These are phyloP conservation scores for Setomelanomma holmii DNA, from an alignment of 2,329 filamentous ascomycete genomes.

Conservation along the genomic window DNA sequence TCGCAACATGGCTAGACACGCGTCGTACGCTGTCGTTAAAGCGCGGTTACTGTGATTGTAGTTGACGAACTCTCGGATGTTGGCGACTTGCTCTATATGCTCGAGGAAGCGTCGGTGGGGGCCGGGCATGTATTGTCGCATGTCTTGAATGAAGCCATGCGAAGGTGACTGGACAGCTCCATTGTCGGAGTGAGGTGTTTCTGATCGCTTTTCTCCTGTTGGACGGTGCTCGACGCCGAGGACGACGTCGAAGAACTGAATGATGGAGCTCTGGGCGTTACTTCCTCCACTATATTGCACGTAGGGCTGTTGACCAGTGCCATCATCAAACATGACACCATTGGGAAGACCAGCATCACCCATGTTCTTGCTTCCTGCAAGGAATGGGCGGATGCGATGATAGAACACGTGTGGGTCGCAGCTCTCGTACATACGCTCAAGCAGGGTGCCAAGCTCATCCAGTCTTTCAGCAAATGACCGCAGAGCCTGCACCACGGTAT, in stretches of 20 bases:
- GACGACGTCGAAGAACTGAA: constrained; percentile 96
- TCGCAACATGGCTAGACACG: constrained; percentile 81
- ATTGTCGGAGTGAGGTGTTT: constrained; percentile 48
- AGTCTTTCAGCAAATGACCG: constrained; percentile 83
- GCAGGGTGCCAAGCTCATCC: constrained; percentile 79
- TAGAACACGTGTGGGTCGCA: constrained; percentile 97
- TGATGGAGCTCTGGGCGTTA: constrained; percentile 95
- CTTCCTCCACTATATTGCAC: constrained; percentile 91
- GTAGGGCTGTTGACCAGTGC: constrained; percentile 70
- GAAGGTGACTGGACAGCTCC: constrained; percentile 57
- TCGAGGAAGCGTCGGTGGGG: constrained; percentile 87
- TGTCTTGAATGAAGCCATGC: constrained; percentile 95
- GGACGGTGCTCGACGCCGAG: constrained; percentile 89
- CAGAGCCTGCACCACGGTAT: constrained; percentile 78
- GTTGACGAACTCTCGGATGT: constrained; percentile 85
- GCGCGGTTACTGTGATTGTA: constrained; percentile 65
- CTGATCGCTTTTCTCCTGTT: constrained; percentile 72
- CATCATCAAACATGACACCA: constrained; percentile 87
- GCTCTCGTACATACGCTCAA: constrained; percentile 92
- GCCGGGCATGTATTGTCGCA: constrained; percentile 97
- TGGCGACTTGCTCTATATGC: constrained; percentile 79
- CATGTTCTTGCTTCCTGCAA: constrained; percentile 98
- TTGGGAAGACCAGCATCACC: constrained; percentile 86
- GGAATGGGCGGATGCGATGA: constrained; percentile 91
- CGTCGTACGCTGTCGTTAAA: constrained; percentile 84